These are phyloP conservation scores for Wickerhamomyces sp. DNA, from an alignment of 1,139 yeast genomes.

Conservation along the genomic window DNA sequence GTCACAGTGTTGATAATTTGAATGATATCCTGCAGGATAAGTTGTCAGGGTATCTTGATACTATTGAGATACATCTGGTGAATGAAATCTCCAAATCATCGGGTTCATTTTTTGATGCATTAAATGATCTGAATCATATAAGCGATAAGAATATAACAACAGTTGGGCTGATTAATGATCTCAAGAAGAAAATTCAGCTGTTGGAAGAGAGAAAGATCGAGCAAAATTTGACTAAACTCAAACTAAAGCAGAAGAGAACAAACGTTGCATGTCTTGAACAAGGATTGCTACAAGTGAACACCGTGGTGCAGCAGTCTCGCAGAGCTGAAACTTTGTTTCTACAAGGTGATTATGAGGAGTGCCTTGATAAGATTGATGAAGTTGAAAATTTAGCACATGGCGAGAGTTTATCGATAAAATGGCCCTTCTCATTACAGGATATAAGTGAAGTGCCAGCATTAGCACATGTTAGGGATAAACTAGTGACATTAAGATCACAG, in stretches of 20 bases:
- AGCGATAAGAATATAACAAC: constrained; percentile 52
- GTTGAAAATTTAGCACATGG: constrained; percentile 59
- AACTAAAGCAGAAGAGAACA: constrained; percentile 47
- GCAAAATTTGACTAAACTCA: constrained; percentile 48
- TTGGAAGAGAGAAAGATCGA: constrained; percentile 49
- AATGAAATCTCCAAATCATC: constrained; percentile 83
- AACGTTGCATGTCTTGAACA: constrained; percentile 63
- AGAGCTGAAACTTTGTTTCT: constrained; percentile 47
- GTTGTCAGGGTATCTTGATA: constrained; percentile 76
- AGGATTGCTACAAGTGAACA: constrained; percentile 58
- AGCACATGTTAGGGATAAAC: constrained; percentile 43
- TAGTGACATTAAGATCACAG: constrained; percentile 45
- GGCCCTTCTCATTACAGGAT: constrained; percentile 48
- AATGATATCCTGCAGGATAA: constrained; percentile 61
- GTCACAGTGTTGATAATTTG: constrained; percentile 34
- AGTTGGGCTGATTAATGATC: constrained; percentile 40
- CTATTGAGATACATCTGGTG: constrained; percentile 76
- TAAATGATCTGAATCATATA: constrained; percentile 66
- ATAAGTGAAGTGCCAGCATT: constrained; percentile 57
- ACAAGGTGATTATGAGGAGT: constrained; percentile 37
- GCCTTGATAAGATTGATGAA: constrained; percentile 51
- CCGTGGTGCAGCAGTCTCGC: constrained; percentile 44
- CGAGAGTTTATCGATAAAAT: constrained; percentile 30
- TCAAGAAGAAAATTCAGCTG: constrained; percentile 37
- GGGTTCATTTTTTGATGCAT: constrained; percentile 75